phyloP scores from a whole-genome alignment of 31 red algal species.

The Bonnemaisonia californica region DNA sequence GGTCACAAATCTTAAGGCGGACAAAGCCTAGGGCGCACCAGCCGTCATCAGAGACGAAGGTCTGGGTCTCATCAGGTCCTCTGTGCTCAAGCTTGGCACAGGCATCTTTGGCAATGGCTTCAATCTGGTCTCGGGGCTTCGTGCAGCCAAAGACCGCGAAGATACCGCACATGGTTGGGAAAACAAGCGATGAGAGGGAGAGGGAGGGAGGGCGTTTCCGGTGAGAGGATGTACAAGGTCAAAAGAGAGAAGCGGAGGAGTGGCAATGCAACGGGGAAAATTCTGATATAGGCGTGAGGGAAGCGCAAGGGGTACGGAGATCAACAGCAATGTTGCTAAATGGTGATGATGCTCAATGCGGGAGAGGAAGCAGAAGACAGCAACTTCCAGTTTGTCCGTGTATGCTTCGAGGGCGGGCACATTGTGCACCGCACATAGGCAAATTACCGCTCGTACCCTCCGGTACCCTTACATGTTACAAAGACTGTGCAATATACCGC shows the following conservation, averaged over 20 bases:
- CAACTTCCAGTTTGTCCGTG: no score
- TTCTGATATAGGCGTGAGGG: no score
- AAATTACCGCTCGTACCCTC: no score
- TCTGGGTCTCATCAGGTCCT: slow-evolving; percentile 87
- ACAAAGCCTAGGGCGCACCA: slow-evolving; percentile 87
- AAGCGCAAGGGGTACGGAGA: no score
- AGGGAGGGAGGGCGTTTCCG: neutral
- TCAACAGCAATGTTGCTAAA: no score
- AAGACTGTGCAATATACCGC: no score
- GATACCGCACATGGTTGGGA: slow-evolving; percentile 94
- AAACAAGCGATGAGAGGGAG: neutral
- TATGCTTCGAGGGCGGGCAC: no score
- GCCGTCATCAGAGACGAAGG: slow-evolving; percentile 65
- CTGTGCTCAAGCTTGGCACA: slow-evolving; percentile 84
- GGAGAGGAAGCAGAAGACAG: no score
- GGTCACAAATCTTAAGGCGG: slow-evolving; percentile 90
- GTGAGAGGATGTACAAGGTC: neutral
- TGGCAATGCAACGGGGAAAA: neutral
- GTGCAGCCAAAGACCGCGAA: slow-evolving; percentile 76
- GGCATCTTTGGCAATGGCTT: slow-evolving; percentile 28
- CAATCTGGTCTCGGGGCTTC: slow-evolving; percentile 42
- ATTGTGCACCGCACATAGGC: no score
- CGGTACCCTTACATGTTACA: no score
- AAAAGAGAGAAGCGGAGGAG: neutral
- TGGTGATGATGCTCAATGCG: no score